Percentiles rank a stretch among this genome's conserved stretches.
phyloP scores from a whole-genome alignment of 495 filamentous ascomycete genomes.

The Cairneyella variabilis region DNA sequence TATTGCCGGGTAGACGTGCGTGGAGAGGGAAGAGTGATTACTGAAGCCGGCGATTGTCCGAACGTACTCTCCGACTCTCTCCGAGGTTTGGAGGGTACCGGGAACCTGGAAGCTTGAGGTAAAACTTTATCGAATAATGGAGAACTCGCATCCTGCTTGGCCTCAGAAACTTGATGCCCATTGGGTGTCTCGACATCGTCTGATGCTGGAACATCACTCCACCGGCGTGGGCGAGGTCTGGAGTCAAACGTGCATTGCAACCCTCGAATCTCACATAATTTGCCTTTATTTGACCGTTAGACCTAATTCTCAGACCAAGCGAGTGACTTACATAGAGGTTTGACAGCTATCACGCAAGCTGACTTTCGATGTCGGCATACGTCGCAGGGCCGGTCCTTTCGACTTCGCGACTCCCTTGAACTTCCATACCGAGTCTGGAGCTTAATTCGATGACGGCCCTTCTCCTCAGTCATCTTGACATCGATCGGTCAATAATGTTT shows the following conservation, averaged over 20 bases:
- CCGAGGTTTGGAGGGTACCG: background rate
- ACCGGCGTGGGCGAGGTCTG: slow-evolving; percentile 1
- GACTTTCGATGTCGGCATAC: slow-evolving; percentile 23
- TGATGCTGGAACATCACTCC: background rate
- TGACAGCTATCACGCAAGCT: slow-evolving; percentile 22
- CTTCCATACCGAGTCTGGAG: slow-evolving; percentile 19
- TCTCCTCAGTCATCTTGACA: slow-evolving; percentile 1
- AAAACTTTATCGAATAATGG: slow-evolving; percentile 1
- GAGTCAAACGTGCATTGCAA: slow-evolving; percentile 19
- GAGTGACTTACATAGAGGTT: slow-evolving; percentile 17
- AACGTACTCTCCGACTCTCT: background rate
- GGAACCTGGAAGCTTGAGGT: slow-evolving; percentile 11
- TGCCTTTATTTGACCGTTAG: slow-evolving; percentile 10
- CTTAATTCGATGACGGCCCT: slow-evolving; percentile 8
- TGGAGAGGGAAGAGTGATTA: background rate
- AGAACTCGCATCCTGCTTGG: background rate
- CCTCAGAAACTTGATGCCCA: background rate
- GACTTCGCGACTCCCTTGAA: slow-evolving; percentile 19
- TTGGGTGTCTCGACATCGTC: background rate
- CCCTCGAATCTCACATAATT: slow-evolving; percentile 17
- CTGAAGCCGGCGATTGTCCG: background rate
- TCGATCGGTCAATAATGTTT: background rate
- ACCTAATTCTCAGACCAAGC: background rate
- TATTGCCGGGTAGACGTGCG: slow-evolving; percentile 2
- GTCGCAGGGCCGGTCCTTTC: slow-evolving; percentile 26